Conservation (phyloP, 2,329 filamentous ascomycete genomes). For the Beauveria rudraprayagi region DNA sequence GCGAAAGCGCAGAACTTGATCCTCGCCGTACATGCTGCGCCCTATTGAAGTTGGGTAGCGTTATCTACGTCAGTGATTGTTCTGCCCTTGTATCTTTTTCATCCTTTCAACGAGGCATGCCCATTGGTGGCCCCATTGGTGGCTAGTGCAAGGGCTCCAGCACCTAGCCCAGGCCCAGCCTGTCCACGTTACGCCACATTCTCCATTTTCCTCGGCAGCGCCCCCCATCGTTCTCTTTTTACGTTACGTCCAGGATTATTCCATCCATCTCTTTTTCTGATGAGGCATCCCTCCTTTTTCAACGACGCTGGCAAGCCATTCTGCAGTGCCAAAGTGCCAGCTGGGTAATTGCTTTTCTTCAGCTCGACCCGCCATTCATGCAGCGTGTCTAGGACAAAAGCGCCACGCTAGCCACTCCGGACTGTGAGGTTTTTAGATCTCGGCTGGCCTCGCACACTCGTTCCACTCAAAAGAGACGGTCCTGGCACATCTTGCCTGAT, state of each 20-base stretch:
- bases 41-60: neutral
- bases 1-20: neutral
- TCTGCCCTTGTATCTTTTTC: neutral
- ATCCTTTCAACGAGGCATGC: neutral
- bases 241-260: neutral
- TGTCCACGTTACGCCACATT: constrained; percentile 2
- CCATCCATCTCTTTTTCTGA: neutral
- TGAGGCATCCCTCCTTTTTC: neutral
- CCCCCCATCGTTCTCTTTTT: neutral
- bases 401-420: neutral
- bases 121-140: constrained; percentile 11
- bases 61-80: neutral
- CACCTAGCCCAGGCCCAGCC: neutral
- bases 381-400: constrained; percentile 6
- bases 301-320: neutral
- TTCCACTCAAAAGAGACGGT: constrained; percentile 4
- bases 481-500: neutral
- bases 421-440: neutral
- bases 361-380: neutral
- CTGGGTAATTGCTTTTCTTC: neutral
- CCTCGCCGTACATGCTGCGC: neutral
- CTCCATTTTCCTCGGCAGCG: neutral
- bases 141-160: neutral
- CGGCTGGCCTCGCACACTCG: neutral
- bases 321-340: neutral